Evolutionary conservation across 495 filamentous ascomycete genomes (phyloP), one percentile per base, ranked within the genome.

Genomic region (Penicillium roqueforti): DNA sequence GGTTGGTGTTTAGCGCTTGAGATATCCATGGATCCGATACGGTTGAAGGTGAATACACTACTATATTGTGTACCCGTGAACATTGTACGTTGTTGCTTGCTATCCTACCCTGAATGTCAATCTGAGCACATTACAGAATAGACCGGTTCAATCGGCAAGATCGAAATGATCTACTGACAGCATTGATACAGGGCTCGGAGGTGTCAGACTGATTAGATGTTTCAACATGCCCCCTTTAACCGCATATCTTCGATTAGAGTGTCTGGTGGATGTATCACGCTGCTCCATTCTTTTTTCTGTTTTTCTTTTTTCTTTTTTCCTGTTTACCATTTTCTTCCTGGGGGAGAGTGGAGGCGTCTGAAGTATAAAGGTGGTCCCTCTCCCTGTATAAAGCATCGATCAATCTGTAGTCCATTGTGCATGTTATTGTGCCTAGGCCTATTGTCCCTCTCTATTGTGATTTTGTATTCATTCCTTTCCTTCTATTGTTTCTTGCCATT

Each of bases 211-310:
- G 31, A 34, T n/a, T 7, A 41, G 45, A 41, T 31, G 52, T 59
- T 57, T 59, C 51, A 57, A 48, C 20, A 55, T 47, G 51, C 54
- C 47, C 49, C 52, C 53, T 63, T 61, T 62, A 56, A 47, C 55
- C 57, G 56, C 63, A 63, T 41, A 41, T 48, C 48, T 65, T 59
- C 54, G 13, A 62, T 67, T 52, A 58, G 63, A 63, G 51, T 62
- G 65, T 71, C 70, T 37, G 70, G 61, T 73, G 68, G 61, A 44
- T 58, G 54, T 28, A 62, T 61, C 52, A 19, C 38, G 19, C 23
- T 47, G 43, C 56, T 51, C 38, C 25, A 13, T 44, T 31, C 23
- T 25, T 42, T 14, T 47, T 41, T 18, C 11, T 23, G 19, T 39
- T 26, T 44, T 40, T 26, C 26, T 38, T 23, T 38, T 19, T 55